Base-by-base conservation (phyloP, 192 early-diverging fungal species). In the Cladochytrium replicatum region DNA sequence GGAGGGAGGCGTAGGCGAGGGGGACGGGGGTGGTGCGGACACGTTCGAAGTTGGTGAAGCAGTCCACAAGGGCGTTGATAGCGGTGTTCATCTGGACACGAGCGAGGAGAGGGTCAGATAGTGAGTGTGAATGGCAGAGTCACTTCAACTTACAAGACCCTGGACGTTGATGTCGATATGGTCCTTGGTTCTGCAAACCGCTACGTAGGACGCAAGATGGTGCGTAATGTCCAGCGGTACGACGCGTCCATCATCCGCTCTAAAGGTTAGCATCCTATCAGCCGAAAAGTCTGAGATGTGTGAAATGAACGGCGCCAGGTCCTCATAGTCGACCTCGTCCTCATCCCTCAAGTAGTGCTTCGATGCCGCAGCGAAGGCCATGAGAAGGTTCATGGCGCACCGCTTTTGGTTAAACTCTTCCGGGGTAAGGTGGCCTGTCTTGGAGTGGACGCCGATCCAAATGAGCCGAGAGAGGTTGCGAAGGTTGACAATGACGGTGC, bases 311-410 rank as follows among this genome's bases (percentile, higher is more conserved):
- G 72, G 72, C 49, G 79, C 69, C 48, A 86, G 75, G 48, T 94
- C 91, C 0, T 71, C 66, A 38, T 84, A 77, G 7, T 77, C 60
- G 45, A 74, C 62, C 7, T 79, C 79, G 24, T 75, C 63, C 51
- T 94, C 84, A 48, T 77, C 74, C 4, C 89, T 81, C 26, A 95
- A 68, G 48, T 86, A 84, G 55, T 91, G 84, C 72, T 92, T 96
- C 32, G 80, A 78, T 0, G 85, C 71, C 30, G 85, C 67, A 29
- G 81, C 74, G 57, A 85, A 91, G 4, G 86, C 89, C 0, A 85
- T 68, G 28, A 90, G 34, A 6, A 96, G 60, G 57, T 87, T 81
- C 65, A 89, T 84, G 43, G 75, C 71, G 0, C 68, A 72, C 25
- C 55, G 68, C 45, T 86, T 83, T 60, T 89, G 37, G 61, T 64